phyloP scores from a whole-genome alignment of 2,329 filamentous ascomycete genomes.

The Apiospora pterosperma region DNA sequence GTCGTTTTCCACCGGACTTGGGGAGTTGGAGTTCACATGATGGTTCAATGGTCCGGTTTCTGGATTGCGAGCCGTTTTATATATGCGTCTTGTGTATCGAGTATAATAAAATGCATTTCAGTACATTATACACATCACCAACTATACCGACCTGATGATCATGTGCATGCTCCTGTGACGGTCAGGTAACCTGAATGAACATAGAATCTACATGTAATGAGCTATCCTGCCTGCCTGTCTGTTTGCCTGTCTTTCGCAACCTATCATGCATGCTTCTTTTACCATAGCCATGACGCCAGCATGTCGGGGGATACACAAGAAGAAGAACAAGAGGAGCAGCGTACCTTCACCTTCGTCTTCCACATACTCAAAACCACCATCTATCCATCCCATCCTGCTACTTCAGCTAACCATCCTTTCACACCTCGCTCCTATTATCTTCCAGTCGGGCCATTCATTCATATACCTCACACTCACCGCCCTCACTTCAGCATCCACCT shows the following conservation, averaged over 20 bases:
- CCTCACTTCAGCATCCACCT: neutral
- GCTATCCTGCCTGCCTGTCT: neutral
- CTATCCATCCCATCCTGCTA: neutral
- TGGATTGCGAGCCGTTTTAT: neutral
- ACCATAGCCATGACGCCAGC: slow-evolving; percentile 1
- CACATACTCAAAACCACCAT: too few relatives aligned
- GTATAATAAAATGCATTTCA: slow-evolving; percentile 6
- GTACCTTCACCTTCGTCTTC: neutral
- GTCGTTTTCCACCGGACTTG: neutral
- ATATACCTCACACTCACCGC: neutral
- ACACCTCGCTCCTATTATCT: too few relatives aligned
- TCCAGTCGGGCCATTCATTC: too few relatives aligned
- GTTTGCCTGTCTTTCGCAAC: neutral
- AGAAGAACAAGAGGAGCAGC: neutral
- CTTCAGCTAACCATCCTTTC: neutral
- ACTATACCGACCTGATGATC: neutral
- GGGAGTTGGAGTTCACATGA: neutral
- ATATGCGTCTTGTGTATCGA: slow-evolving; percentile 6
- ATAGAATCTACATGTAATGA: slow-evolving; percentile 2
- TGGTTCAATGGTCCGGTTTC: neutral
- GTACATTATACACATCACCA: neutral
- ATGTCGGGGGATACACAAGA: neutral
- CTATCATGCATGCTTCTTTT: neutral
- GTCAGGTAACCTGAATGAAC: neutral
- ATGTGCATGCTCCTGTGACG: neutral